Evolutionary conservation across 768 basidiomycete genomes (phyloP).

Genomic region (Leucocoprinus birnbaumii): DNA sequence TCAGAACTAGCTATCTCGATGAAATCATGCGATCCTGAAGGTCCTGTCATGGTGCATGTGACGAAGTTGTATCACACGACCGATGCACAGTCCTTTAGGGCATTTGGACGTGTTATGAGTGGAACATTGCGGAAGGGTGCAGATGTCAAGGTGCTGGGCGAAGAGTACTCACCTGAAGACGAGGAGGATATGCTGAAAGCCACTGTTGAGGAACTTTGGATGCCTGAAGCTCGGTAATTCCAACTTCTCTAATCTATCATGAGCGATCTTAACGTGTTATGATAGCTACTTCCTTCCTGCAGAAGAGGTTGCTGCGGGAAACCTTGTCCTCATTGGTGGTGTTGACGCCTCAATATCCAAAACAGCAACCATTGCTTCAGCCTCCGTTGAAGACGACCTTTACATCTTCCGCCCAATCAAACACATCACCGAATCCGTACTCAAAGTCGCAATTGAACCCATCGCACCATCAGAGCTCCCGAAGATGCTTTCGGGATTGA

Average conservation of each 20-base stretch:
- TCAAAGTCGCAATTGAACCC: slow-evolving; percentile 98
- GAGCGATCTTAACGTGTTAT: background rate
- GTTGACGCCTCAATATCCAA: slow-evolving; percentile 94
- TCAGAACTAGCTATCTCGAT: slow-evolving; percentile 77
- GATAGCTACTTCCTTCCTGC: slow-evolving; percentile 90
- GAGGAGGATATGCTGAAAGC: slow-evolving; percentile 96
- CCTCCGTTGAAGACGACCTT: slow-evolving; percentile 78
- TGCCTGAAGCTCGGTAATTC: slow-evolving; percentile 79
- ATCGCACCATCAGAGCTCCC: slow-evolving; percentile 97
- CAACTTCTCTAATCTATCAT: background rate
- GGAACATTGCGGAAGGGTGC: slow-evolving; percentile 84
- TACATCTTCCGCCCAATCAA: slow-evolving; percentile 96
- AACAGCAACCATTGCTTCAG: slow-evolving; percentile 81
- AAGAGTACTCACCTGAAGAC: slow-evolving; percentile 97
- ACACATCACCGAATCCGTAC: slow-evolving; percentile 94
- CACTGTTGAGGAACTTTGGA: slow-evolving; percentile 84
- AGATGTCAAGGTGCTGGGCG: slow-evolving; percentile 93
- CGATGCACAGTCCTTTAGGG: slow-evolving; percentile 95
- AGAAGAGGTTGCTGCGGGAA: slow-evolving; percentile 87
- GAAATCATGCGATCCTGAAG: slow-evolving; percentile 79
- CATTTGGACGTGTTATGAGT: slow-evolving; percentile 92
- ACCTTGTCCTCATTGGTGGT: slow-evolving; percentile 89
- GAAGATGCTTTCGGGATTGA: slow-evolving; percentile 96
- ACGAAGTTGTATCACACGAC: slow-evolving; percentile 95
- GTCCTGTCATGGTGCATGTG: slow-evolving; percentile 90